Evolutionary conservation across 176 grass and related monocot genomes (phyloP).

Genomic region (Oryza meridionalis): DNA sequence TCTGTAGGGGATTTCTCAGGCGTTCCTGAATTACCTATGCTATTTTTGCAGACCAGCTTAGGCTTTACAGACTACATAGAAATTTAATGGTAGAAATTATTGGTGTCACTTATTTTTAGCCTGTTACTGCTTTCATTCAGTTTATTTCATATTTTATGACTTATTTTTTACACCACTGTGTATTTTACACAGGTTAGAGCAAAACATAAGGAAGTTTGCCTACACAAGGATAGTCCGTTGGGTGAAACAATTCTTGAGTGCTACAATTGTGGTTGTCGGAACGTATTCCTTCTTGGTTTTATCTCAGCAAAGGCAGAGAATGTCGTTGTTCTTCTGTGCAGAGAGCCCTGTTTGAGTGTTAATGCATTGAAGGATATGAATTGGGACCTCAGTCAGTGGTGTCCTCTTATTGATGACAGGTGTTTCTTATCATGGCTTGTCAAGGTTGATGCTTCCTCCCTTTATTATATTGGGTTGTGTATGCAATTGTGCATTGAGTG

Average conservation of each 20-base stretch:
- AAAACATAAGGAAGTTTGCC: conserved; percentile 98
- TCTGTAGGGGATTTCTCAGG: not conserved
- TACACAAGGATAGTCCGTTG: conserved; percentile 97
- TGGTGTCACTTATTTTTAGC: conserved; percentile 1
- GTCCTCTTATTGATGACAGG: conserved; percentile 96
- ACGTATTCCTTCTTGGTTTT: conserved; percentile 99
- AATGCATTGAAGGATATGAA: conserved; percentile 99
- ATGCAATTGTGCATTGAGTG: not conserved
- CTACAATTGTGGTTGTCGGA: conserved; percentile 97
- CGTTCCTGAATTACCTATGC: conserved; percentile 14
- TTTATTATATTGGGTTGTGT: conserved; percentile 28
- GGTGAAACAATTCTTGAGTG: conserved; percentile 99
- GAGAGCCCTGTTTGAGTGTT: conserved; percentile 99
- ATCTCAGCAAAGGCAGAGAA: conserved; percentile 98
- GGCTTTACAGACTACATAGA: conserved; percentile 11
- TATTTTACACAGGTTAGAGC: conserved; percentile 73
- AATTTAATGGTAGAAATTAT: conserved; percentile 9
- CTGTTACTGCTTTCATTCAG: not conserved
- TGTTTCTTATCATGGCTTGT: conserved; percentile 99
- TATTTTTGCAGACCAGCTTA: not conserved
- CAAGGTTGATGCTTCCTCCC: conserved; percentile 58
- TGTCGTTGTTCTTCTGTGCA: conserved; percentile 93
- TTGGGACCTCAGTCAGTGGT: conserved; percentile 99
- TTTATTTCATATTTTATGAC: conserved; percentile 3
- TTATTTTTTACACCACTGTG: not conserved